A percentile compares a stretch with the other conserved stretches of the same genome.
phyloP scores from a whole-genome alignment of 106 monocot genomes.

The Platanthera guangdongensis region DNA sequence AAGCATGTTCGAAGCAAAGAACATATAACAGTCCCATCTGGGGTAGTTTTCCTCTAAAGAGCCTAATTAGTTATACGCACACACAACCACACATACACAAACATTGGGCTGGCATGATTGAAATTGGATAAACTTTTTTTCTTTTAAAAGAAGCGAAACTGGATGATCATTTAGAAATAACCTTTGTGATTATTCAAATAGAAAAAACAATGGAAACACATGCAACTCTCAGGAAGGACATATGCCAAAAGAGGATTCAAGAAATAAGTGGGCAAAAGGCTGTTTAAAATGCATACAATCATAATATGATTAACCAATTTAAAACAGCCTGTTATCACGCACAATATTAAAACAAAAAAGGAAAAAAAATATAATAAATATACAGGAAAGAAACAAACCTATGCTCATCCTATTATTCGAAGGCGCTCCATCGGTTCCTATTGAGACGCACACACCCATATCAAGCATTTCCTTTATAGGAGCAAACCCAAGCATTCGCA shows the following conservation, averaged over 20 bases:
- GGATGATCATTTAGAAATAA: neutral
- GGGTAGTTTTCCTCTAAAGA: no score
- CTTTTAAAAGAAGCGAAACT: neutral
- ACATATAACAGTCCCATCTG: neutral
- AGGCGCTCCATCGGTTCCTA: constrained; percentile 98
- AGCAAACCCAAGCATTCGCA: constrained; percentile 93
- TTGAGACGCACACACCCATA: constrained; percentile 76
- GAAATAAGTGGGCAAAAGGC: neutral
- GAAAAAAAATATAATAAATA: neutral
- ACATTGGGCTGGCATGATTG: no score
- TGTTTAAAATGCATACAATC: neutral
- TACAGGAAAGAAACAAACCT: constrained; percentile 30
- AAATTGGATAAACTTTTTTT: neutral
- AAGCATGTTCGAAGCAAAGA: neutral
- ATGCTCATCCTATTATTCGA: constrained; percentile 97
- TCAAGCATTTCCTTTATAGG: constrained; percentile 87
- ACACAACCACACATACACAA: no score
- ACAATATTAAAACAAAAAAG: neutral
- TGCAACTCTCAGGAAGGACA: neutral
- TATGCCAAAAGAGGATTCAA: constrained; percentile 1
- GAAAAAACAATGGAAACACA: neutral
- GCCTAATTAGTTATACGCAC: no score
- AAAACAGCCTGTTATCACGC: neutral
- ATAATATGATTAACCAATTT: neutral
- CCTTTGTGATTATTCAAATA: neutral